A percentile compares a stretch with the other conserved stretches of the same genome.
phyloP scores from a whole-genome alignment of 179 eudicot species.

The Drosera spatulata region DNA sequence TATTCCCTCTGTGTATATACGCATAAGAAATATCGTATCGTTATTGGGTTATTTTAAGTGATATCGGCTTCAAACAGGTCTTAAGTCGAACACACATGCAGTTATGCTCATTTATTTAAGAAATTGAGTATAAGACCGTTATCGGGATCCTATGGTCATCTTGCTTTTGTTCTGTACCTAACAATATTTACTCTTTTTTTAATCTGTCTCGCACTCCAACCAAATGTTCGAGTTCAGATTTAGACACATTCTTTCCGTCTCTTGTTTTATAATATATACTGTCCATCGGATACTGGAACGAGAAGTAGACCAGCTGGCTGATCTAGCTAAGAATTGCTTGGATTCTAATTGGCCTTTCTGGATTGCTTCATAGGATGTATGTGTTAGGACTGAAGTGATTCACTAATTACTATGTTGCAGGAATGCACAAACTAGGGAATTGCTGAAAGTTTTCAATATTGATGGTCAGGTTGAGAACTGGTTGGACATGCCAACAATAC shows the following conservation, averaged over 20 bases:
- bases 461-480: constrained; percentile 81
- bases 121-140: too few species aligned
- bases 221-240: neutral
- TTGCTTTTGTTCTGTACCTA: neutral
- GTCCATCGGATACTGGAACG: neutral
- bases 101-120: too few species aligned
- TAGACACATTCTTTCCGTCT: neutral
- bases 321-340: neutral
- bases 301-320: neutral
- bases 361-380: constrained; percentile 1
- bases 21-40: too few species aligned
- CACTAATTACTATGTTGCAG: constrained; percentile 21
- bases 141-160: too few species aligned
- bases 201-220: neutral
- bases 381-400: constrained; percentile 1
- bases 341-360: neutral
- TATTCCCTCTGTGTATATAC: too few species aligned
- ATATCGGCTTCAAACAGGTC: too few species aligned
- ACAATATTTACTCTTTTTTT: neutral
- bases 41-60: too few species aligned
- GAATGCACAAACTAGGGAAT: constrained; percentile 83
- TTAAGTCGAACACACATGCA: too few species aligned
- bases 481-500: constrained; percentile 25
- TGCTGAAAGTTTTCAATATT: constrained; percentile 68
- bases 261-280: neutral